Base-by-base conservation (phyloP, 176 grass and related monocot genomes). In the Elymus sibiricus region DNA sequence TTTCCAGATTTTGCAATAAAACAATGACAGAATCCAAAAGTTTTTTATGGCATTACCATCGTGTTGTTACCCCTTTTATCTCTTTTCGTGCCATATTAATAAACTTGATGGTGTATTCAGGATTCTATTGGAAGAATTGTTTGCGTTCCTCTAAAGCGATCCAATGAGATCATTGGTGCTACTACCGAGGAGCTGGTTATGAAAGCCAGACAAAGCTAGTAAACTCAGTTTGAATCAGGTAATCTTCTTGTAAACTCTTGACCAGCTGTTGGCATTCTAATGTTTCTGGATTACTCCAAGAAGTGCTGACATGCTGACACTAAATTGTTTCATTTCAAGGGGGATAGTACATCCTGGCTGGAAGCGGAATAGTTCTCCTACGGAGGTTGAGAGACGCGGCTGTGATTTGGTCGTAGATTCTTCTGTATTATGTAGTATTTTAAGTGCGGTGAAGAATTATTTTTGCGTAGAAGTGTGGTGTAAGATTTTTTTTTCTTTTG, bases 101-200 rank as follows among this genome's bases (percentile, higher is more conserved):
- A 62, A 84, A 69, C 9, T 62, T 0, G 60, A 16, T 44, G 78
- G 34, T 65, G 17, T 42, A 47, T 66, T 27, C 81, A 98, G 96
- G 96, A 98, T 87, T 98, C 91, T 75, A 84, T 95, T 68, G 93
- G 96, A 86, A 94, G 96, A 86, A 94, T 98, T 28, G 95, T 81
- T 62, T 92, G 91, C 10, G 81, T 94, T 69, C 82, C 93, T 88
- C 77, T 98, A 69, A 98, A 90, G 82, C 82, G 80, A 26, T 90
- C 91, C 64, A 98, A 98, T 89, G 96, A 94, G 78, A 92, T 94
- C 73, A 98, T 98, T 37, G 96, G 96, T 1, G 47, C 91, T 32
- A 98, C 96, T 9, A 98, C 96, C 0, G 96, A 98, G 86, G 96
- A 98, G 78, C n/a, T 94, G 34, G 90, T 98, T 60, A 82, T 94